phyloP scores from a whole-genome alignment of 2,329 filamentous ascomycete species.

The Hirsutella rhossiliensis region DNA sequence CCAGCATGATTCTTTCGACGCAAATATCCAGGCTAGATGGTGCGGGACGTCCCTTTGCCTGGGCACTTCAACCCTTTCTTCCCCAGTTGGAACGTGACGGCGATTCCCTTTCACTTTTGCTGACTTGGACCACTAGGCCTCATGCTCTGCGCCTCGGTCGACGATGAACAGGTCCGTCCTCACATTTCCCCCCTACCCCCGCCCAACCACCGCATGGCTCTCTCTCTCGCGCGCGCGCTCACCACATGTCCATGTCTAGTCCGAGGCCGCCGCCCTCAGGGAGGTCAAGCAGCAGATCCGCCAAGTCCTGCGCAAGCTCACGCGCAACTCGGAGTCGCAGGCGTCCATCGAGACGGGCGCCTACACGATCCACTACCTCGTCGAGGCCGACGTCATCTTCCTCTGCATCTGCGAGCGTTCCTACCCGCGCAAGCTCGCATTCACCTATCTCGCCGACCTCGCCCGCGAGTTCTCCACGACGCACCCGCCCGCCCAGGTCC shows the following conservation, averaged over 20 bases:
- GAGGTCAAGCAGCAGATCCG: constrained; percentile 89
- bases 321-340: constrained; percentile 78
- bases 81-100: too few species aligned
- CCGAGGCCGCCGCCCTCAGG: constrained; percentile 60
- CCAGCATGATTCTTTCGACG: constrained; percentile 74
- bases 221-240: neutral
- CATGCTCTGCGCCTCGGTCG: constrained; percentile 87
- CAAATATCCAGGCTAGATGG: constrained; percentile 91
- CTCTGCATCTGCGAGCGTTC: constrained; percentile 86
- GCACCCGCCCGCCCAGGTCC: constrained; percentile 64
- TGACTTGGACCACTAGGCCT: constrained; percentile 47
- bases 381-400: constrained; percentile 76
- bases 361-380: constrained; percentile 84
- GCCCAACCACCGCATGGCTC: neutral
- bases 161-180: constrained; percentile 62
- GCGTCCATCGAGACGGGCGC: constrained; percentile 77
- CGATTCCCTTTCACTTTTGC: too few species aligned
- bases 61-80: too few species aligned
- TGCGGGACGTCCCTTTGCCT: constrained; percentile 21
- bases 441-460: constrained; percentile 93
- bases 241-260: constrained; percentile 15
- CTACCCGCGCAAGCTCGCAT: constrained; percentile 95
- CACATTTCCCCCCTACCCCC: neutral
- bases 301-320: constrained; percentile 78
- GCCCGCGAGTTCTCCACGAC: constrained; percentile 81